These are phyloP conservation scores for Serendipita sp. DNA, from an alignment of 1,284 basidiomycete genomes.

Conservation along the genomic window DNA sequence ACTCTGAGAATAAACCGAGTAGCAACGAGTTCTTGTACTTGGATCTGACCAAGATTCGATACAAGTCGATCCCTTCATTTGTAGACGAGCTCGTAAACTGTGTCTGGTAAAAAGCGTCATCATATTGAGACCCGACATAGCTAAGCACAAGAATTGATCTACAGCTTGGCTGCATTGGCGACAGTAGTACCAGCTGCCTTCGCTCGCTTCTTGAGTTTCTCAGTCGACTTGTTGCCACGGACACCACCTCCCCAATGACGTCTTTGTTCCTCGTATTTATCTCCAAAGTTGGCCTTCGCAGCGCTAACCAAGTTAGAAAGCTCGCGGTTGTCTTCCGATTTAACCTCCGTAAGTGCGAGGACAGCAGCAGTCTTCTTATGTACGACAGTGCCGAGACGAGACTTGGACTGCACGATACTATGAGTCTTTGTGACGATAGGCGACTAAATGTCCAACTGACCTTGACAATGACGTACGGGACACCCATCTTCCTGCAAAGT, in stretches of 20 bases:
- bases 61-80: too few relatives aligned
- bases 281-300: constrained; percentile 95
- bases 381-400: constrained; percentile 89
- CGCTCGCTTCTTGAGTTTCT: constrained; percentile 88
- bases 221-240: constrained; percentile 84
- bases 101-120: too few relatives aligned
- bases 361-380: constrained; percentile 98
- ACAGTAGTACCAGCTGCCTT: constrained; percentile 69
- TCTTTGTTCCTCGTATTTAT: constrained; percentile 88
- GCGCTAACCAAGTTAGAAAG: constrained; percentile 86
- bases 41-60: too few relatives aligned
- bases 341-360: constrained; percentile 83
- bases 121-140: too few relatives aligned
- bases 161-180: constrained; percentile 28
- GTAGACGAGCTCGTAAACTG: too few relatives aligned
- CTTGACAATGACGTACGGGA: constrained; percentile 97
- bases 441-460: constrained; percentile 19
- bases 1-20: too few relatives aligned
- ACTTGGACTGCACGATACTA: constrained; percentile 41
- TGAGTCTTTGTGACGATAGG: not conserved
- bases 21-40: too few relatives aligned
- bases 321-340: constrained; percentile 87
- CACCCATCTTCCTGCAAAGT: constrained; percentile 97
- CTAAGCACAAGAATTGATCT: not conserved
- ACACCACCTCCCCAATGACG: constrained; percentile 89